A percentile compares a stretch with the other conserved stretches of the same genome.
phyloP scores from a whole-genome alignment of 495 filamentous ascomycete species.

The Tuber microsphaerosporum region DNA sequence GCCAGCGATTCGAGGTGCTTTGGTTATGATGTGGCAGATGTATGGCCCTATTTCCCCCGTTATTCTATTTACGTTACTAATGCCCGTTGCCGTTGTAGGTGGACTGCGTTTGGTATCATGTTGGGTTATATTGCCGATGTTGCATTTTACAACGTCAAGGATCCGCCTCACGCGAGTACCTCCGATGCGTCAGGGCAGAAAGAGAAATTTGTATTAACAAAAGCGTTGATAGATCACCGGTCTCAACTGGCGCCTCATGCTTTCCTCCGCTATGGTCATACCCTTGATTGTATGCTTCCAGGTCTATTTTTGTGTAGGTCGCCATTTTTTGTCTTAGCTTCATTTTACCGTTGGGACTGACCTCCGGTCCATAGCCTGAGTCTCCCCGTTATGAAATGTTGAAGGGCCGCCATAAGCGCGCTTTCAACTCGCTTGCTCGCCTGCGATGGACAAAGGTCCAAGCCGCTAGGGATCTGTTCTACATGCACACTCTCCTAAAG shows the following conservation, averaged over 20 bases:
- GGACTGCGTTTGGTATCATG: conserved; percentile 80
- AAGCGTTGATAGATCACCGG: conserved; percentile 46
- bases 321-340: conserved; percentile 18
- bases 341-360: not conserved
- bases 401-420: conserved; percentile 57
- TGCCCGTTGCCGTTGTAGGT: conserved; percentile 40
- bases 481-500: conserved; percentile 67
- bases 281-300: conserved; percentile 62
- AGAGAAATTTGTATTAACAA: not conserved
- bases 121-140: conserved; percentile 66
- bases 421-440: conserved; percentile 59
- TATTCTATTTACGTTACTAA: not conserved
- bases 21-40: conserved; percentile 80
- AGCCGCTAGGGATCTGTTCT: conserved; percentile 74
- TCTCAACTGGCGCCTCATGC: conserved; percentile 77
- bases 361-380: conserved; percentile 24
- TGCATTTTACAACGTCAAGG: conserved; percentile 53
- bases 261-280: conserved; percentile 69
- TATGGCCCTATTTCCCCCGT: not conserved
- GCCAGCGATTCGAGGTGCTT: conserved; percentile 62
- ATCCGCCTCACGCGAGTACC: conserved; percentile 25
- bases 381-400: conserved; percentile 70
- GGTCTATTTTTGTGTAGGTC: conserved; percentile 69
- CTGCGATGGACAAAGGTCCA: conserved; percentile 65
- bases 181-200: not conserved